phyloP scores from a whole-genome alignment of 2,329 filamentous ascomycete species.

The Aspergillus aculeatus region DNA sequence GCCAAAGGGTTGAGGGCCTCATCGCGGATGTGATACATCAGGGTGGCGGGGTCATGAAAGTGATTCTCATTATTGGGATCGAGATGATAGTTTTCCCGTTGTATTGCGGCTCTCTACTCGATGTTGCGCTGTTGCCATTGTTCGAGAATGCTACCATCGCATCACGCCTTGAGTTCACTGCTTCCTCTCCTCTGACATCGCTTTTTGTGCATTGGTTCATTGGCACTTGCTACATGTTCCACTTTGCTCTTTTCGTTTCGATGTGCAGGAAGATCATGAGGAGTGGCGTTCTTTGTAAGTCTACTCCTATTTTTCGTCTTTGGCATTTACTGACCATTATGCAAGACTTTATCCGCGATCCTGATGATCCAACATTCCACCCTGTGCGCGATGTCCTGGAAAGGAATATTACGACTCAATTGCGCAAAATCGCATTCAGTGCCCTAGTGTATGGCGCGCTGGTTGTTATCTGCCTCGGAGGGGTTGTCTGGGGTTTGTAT shows the following conservation, averaged over 20 bases:
- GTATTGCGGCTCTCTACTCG: constrained; percentile 89
- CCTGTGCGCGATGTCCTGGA: constrained; percentile 95
- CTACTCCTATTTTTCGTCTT: constrained; percentile 5
- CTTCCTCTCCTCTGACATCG: constrained; percentile 78
- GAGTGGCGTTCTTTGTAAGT: constrained; percentile 84
- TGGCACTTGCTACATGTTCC: constrained; percentile 99
- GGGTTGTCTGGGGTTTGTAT: constrained; percentile 89
- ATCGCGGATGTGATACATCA: constrained; percentile 79
- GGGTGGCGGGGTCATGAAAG: constrained; percentile 94
- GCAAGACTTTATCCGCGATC: constrained; percentile 90
- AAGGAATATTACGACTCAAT: constrained; percentile 84
- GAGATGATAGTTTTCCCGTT: constrained; percentile 98
- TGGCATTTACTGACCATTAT: constrained; percentile 1
- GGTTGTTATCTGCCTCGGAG: constrained; percentile 88
- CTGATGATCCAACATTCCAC: constrained; percentile 97
- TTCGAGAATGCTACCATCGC: constrained; percentile 78
- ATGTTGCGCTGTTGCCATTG: constrained; percentile 81
- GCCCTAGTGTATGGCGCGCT: constrained; percentile 92
- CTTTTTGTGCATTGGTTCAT: constrained; percentile 99
- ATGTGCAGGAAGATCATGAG: constrained; percentile 99
- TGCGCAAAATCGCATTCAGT: constrained; percentile 94
- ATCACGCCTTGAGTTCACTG: constrained; percentile 75
- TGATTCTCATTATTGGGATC: constrained; percentile 96
- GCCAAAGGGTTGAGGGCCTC: constrained; percentile 67
- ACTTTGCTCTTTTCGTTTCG: constrained; percentile 96